Conservation (phyloP, 2,329 filamentous ascomycete genomes). For the Scorias spongiosa region DNA sequence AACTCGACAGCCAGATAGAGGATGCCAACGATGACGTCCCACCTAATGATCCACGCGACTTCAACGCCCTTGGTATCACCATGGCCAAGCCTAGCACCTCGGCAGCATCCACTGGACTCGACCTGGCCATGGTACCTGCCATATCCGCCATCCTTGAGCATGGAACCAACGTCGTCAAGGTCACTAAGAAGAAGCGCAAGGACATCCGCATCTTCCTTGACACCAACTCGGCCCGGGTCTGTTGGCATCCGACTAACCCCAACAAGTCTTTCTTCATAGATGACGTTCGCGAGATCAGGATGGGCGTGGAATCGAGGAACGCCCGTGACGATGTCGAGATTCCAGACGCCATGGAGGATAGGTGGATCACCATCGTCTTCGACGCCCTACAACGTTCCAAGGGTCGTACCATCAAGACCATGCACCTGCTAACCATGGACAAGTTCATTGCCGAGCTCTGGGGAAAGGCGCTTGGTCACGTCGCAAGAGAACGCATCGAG, state of each 20-base stretch:
- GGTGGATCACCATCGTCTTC: slow-evolving; percentile 87
- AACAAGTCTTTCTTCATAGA: slow-evolving; percentile 86
- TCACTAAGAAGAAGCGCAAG: slow-evolving; percentile 68
- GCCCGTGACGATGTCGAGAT: slow-evolving; percentile 74
- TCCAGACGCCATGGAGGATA: slow-evolving; percentile 48
- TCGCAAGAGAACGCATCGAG: slow-evolving; percentile 74
- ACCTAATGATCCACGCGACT: slow-evolving; percentile 14
- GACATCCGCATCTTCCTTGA: slow-evolving; percentile 66
- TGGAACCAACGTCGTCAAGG: slow-evolving; percentile 64
- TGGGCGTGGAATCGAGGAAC: slow-evolving; percentile 69
- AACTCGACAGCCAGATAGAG: slow-evolving; percentile 42
- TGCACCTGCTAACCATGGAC: slow-evolving; percentile 74
- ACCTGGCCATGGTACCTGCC: slow-evolving; percentile 47
- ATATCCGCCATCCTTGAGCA: slow-evolving; percentile 63
- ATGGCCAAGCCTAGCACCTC: slow-evolving; percentile 15
- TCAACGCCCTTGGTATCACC: slow-evolving; percentile 28
- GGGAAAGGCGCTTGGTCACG: slow-evolving; percentile 69
- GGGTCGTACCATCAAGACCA: slow-evolving; percentile 53
- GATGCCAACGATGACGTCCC: slow-evolving; percentile 30
- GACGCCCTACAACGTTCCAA: slow-evolving; percentile 63
- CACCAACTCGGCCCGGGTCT: slow-evolving; percentile 68
- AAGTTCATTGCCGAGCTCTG: slow-evolving; percentile 59
- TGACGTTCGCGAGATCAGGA: slow-evolving; percentile 81
- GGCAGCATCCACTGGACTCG: slow-evolving; percentile 22
- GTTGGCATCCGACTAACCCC: slow-evolving; percentile 66